These are phyloP conservation scores for Phaeosphaeriaceae sp. DNA, from an alignment of 2,329 filamentous ascomycete genomes.

Conservation along the genomic window DNA sequence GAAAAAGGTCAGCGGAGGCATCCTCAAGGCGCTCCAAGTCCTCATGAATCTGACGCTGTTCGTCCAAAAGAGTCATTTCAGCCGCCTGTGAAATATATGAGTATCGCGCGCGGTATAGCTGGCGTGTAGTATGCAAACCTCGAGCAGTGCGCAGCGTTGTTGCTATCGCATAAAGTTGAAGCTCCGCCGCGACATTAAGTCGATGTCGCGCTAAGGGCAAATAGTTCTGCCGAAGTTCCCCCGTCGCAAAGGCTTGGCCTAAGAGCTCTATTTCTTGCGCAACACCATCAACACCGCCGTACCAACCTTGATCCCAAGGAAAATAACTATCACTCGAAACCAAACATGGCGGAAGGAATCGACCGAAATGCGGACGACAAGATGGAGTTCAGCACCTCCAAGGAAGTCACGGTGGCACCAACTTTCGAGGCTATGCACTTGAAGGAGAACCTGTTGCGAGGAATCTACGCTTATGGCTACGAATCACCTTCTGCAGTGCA, in stretches of 20 bases:
- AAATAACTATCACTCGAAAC: conserved; percentile 3
- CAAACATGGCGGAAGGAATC: conserved; percentile 86
- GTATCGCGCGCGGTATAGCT: conserved; percentile 16
- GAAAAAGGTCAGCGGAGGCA: conserved; percentile 85
- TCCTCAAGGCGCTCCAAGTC: conserved; percentile 96
- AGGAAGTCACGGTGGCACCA: conserved; percentile 93
- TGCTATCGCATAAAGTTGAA: conserved; percentile 20
- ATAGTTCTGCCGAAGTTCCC: conserved; percentile 20
- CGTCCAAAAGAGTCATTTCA: conserved; percentile 78
- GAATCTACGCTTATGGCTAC: conserved; percentile 98
- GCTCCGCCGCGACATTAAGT: conserved; percentile 22
- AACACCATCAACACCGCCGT: conserved; percentile 13
- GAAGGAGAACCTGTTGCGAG: conserved; percentile 95
- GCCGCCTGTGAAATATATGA: conserved; percentile 28
- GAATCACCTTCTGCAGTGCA: conserved; percentile 98
- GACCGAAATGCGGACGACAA: conserved; percentile 93
- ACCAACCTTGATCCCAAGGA: conserved; percentile 1
- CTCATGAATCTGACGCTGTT: conserved; percentile 92
- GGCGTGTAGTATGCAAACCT: conserved; percentile 25
- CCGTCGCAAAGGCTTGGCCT: conserved; percentile 20
- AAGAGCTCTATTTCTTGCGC: conserved; percentile 31
- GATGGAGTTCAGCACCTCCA: conserved; percentile 98
- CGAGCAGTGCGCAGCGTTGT: conserved; percentile 28
- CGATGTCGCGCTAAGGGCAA: conserved; percentile 21
- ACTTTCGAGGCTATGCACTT: conserved; percentile 79